A percentile compares a stretch with the other conserved stretches of the same genome.
These are phyloP conservation scores for Aphanocladium album DNA, from an alignment of 2,329 filamentous ascomycete genomes.

Conservation along the genomic window DNA sequence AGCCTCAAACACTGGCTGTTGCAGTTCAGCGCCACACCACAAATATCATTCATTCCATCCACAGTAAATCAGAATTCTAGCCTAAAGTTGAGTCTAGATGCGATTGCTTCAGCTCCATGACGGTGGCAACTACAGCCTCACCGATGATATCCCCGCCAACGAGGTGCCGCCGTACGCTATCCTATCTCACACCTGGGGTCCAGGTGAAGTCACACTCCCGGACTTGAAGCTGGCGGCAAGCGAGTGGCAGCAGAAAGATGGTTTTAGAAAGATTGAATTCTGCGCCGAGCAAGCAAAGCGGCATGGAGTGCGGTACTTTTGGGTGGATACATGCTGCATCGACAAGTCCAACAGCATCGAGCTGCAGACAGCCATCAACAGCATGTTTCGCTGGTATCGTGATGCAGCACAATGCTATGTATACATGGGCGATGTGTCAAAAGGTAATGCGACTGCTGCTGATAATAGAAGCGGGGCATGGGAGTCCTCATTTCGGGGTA, in stretches of 20 bases:
- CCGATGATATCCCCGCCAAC: background rate
- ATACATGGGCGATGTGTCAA: slow-evolving; percentile 20
- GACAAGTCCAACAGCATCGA: slow-evolving; percentile 4
- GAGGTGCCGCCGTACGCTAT: slow-evolving; percentile 26
- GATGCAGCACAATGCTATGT: slow-evolving; percentile 22
- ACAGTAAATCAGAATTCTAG: no score
- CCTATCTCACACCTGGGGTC: slow-evolving; percentile 31
- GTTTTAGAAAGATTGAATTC: slow-evolving; percentile 21
- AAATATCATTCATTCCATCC: no score
- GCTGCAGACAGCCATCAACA: slow-evolving; percentile 2
- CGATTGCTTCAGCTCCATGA: background rate
- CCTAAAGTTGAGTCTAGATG: background rate
- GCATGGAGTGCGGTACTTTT: slow-evolving; percentile 19
- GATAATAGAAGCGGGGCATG: background rate
- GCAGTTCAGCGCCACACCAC: no score
- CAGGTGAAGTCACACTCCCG: slow-evolving; percentile 25
- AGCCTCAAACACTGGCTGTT: no score
- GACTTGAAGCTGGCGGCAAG: slow-evolving; percentile 13
- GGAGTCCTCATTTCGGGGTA: background rate
- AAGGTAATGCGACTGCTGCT: background rate
- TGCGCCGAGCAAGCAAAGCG: slow-evolving; percentile 16
- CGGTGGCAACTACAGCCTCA: background rate
- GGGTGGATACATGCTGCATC: slow-evolving; percentile 28
- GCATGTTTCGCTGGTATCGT: slow-evolving; percentile 23
- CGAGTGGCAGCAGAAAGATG: slow-evolving; percentile 9